A percentile compares a stretch with the other conserved stretches of the same genome.
Evolutionary conservation across 768 basidiomycete genomes (phyloP).

Genomic region (Cytidiella melzeri): DNA sequence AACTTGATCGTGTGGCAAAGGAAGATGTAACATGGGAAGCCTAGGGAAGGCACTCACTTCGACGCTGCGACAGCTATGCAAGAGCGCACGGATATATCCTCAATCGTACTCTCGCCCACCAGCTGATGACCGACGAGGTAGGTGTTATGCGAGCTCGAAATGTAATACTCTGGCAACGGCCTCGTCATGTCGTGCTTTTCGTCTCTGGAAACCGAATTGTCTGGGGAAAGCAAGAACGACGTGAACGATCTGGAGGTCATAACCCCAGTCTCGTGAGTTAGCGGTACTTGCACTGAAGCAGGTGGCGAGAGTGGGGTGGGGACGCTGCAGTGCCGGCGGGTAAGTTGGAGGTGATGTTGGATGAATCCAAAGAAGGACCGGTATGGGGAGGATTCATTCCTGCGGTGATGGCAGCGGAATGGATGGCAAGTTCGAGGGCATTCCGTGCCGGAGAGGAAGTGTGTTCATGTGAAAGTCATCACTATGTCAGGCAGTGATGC

Average conservation of each 20-base stretch:
- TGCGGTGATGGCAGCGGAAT: conserved; percentile 13
- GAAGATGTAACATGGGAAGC: background rate
- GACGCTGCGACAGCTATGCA: conserved; percentile 89
- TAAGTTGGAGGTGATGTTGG: too few species aligned
- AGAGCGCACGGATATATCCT: conserved; percentile 89
- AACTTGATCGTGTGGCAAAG: too few species aligned
- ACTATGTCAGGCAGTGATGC: conserved; percentile 14
- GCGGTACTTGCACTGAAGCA: background rate
- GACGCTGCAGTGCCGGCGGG: too few species aligned
- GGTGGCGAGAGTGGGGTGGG: conserved; percentile 8
- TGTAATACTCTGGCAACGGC: conserved; percentile 82
- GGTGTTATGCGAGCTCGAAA: conserved; percentile 90
- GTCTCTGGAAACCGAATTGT: conserved; percentile 59
- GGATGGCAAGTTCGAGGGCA: conserved; percentile 23
- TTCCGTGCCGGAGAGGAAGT: conserved; percentile 20
- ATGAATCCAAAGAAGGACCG: too few species aligned
- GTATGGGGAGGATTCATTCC: background rate
- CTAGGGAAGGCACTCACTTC: conserved; percentile 55
- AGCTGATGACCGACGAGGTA: conserved; percentile 85
- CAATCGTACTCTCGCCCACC: conserved; percentile 83
- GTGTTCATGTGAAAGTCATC: conserved; percentile 1
- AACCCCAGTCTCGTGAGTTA: conserved; percentile 18
- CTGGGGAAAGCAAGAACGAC: conserved; percentile 72
- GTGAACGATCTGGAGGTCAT: conserved; percentile 64
- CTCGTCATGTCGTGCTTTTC: conserved; percentile 84